These are phyloP conservation scores for Gamsiella multidivaricata DNA, from an alignment of 192 early-diverging fungal species.

Conservation along the genomic window DNA sequence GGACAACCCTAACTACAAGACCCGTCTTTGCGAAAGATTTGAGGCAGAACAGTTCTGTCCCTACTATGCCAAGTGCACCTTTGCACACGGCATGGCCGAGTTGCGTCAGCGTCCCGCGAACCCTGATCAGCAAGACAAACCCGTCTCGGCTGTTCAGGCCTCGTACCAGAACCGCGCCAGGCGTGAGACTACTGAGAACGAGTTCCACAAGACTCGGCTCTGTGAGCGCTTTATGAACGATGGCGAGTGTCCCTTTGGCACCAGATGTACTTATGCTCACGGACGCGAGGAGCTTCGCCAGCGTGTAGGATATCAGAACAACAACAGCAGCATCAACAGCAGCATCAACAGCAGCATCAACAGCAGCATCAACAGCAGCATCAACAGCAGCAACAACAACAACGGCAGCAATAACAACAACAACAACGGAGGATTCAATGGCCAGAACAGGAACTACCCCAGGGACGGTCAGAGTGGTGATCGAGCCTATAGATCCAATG, in stretches of 20 bases:
- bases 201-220: constrained; percentile 83
- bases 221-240: constrained; percentile 87
- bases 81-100: constrained; percentile 79
- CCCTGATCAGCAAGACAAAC: constrained; percentile 46
- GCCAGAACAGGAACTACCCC: constrained; percentile 18
- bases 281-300: constrained; percentile 56
- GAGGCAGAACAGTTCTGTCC: constrained; percentile 81
- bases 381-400: constrained; percentile 1
- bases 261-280: constrained; percentile 85
- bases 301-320: constrained; percentile 40
- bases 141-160: constrained; percentile 48
- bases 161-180: constrained; percentile 48
- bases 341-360: too few relatives aligned
- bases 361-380: constrained; percentile 25
- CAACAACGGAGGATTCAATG: constrained; percentile 2
- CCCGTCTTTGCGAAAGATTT: constrained; percentile 86
- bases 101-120: constrained; percentile 66
- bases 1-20: constrained; percentile 89
- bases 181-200: constrained; percentile 62
- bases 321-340: constrained; percentile 21
- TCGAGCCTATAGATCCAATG: constrained; percentile 29
- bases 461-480: constrained; percentile 38
- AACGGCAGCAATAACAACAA: constrained; percentile 9
- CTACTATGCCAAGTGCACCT: constrained; percentile 76
- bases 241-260: constrained; percentile 83